A percentile compares a stretch with the other conserved stretches of the same genome.
Conservation (phyloP, 2,329 filamentous ascomycete genomes). For the Lasiodiplodia sp. region DNA sequence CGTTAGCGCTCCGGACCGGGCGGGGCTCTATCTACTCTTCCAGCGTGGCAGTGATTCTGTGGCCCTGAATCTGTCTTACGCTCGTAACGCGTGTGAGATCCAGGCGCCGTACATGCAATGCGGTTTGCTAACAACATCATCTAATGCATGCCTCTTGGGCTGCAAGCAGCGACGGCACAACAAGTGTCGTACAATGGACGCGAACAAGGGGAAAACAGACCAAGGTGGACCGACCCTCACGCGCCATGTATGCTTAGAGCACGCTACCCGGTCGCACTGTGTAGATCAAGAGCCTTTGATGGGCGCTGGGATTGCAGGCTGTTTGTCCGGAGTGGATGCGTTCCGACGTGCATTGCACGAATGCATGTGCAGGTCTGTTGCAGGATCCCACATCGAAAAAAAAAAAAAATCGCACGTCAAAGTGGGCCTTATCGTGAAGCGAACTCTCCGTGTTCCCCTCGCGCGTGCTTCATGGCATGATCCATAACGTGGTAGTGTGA, state of each 20-base stretch:
- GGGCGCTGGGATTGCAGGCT: not conserved
- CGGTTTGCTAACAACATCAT: not conserved
- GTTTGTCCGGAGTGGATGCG: not conserved
- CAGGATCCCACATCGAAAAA: not conserved
- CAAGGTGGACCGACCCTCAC: not conserved
- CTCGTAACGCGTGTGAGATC: not conserved
- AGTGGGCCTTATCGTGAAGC: not conserved
- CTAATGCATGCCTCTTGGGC: not conserved
- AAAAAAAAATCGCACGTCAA: not conserved
- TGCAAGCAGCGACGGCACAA: not conserved
- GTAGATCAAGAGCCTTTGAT: not conserved
- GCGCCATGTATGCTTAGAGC: not conserved
- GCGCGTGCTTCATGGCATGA: constrained; percentile 1
- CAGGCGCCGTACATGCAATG: not conserved
- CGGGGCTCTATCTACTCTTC: not conserved
- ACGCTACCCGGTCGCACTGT: not conserved
- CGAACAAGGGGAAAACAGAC: not conserved
- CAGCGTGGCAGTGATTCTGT: constrained; percentile 14
- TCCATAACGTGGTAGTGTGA: not conserved
- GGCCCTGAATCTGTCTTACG: not conserved
- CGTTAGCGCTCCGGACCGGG: not conserved
- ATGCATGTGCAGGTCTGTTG: not conserved
- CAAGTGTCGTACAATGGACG: not conserved
- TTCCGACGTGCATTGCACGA: not conserved
- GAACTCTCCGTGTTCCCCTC: not conserved